phyloP scores from a whole-genome alignment of 768 basidiomycete species.

The Leccinum rimulosum region DNA sequence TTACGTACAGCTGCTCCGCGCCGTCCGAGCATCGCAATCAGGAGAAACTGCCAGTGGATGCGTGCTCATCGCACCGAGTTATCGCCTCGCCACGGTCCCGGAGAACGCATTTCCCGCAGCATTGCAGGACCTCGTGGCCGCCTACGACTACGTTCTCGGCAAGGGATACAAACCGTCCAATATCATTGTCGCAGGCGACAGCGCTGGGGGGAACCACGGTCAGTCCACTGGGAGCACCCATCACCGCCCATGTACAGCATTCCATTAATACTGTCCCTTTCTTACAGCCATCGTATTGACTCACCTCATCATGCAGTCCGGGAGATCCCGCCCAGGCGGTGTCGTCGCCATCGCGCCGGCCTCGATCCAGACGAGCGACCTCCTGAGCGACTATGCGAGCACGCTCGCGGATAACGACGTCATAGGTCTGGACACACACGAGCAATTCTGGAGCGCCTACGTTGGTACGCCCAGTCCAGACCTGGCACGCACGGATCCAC shows the following conservation, averaged over 20 bases:
- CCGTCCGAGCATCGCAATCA: background rate
- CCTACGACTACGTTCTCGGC: constrained; percentile 24
- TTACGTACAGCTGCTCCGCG: constrained; percentile 12
- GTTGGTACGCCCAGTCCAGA: constrained; percentile 8
- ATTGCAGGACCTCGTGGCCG: constrained; percentile 23
- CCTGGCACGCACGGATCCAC: constrained; percentile 12
- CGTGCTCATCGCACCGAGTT: constrained; percentile 24
- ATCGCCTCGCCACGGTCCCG: constrained; percentile 22
- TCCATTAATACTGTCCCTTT: background rate
- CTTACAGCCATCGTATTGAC: constrained; percentile 23
- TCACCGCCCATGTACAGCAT: background rate
- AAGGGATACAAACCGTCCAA: constrained; percentile 23
- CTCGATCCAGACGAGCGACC: constrained; percentile 4
- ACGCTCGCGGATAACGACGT: constrained; percentile 2
- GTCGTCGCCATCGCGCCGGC: constrained; percentile 55
- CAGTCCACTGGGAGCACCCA: background rate
- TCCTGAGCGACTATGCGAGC: constrained; percentile 1
- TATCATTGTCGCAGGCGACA: constrained; percentile 21
- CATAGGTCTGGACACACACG: background rate
- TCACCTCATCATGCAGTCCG: constrained; percentile 49
- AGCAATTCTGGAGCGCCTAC: background rate
- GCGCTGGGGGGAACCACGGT: constrained; percentile 29
- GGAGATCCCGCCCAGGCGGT: constrained; percentile 45
- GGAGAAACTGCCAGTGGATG: background rate
- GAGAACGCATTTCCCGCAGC: constrained; percentile 24